These are phyloP conservation scores for Arachnomyces sp. DNA, from an alignment of 2,329 filamentous ascomycete species.

Conservation along the genomic window DNA sequence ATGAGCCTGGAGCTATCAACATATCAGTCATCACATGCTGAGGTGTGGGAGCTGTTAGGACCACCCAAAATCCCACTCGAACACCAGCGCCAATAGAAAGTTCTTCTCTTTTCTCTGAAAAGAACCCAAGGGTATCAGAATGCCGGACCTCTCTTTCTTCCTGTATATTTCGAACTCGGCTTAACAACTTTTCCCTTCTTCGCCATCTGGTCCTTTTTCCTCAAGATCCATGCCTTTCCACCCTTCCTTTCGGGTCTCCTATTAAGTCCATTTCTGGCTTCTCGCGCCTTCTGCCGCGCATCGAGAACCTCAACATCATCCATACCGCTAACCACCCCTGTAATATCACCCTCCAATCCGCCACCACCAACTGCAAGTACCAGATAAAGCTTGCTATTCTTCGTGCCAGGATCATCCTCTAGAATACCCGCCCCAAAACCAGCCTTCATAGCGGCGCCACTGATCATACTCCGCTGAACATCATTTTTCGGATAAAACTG, in stretches of 20 bases:
- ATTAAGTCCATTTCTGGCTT: conserved; percentile 42
- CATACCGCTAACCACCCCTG: conserved; percentile 81
- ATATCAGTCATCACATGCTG: too few species aligned
- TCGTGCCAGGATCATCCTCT: conserved; percentile 92
- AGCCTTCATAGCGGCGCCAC: conserved; percentile 78
- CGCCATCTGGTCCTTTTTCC: conserved; percentile 85
- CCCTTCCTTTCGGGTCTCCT: conserved; percentile 42
- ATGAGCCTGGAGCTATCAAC: too few species aligned
- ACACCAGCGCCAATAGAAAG: background rate
- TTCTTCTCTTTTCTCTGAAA: background rate
- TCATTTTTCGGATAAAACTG: conserved; percentile 99
- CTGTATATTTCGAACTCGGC: conserved; percentile 84
- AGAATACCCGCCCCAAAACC: conserved; percentile 92
- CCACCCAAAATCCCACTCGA: too few species aligned
- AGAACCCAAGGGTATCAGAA: conserved; percentile 49
- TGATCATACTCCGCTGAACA: conserved; percentile 85
- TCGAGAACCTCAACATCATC: conserved; percentile 79
- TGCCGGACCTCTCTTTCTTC: conserved; percentile 70
- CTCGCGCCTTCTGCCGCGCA: conserved; percentile 49
- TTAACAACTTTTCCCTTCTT: conserved; percentile 93
- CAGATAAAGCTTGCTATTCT: conserved; percentile 93
- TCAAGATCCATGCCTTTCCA: conserved; percentile 44
- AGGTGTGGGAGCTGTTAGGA: too few species aligned
- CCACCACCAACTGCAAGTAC: conserved; percentile 83
- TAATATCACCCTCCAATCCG: conserved; percentile 64